Conservation (phyloP, 2,329 filamentous ascomycete species). For the Canariomyces notabilis region DNA sequence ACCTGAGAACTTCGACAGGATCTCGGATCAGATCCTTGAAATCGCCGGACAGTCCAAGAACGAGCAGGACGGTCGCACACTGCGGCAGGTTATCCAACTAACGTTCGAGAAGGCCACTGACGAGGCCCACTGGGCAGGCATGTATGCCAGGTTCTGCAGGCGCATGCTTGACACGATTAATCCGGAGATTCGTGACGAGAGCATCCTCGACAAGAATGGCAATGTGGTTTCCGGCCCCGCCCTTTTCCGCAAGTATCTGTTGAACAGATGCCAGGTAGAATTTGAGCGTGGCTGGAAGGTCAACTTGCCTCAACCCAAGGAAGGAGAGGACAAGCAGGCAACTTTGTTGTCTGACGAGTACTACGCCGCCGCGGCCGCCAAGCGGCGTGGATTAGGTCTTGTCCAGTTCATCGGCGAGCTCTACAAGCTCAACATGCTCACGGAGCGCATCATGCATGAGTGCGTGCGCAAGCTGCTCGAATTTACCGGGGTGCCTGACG, state of each 20-base stretch:
- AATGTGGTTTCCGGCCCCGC: slow-evolving; percentile 87
- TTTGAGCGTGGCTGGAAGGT: slow-evolving; percentile 97
- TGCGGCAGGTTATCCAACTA: slow-evolving; percentile 96
- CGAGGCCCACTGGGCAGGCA: slow-evolving; percentile 95
- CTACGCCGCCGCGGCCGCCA: slow-evolving; percentile 87
- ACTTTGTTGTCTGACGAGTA: slow-evolving; percentile 93
- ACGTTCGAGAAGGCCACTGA: slow-evolving; percentile 99
- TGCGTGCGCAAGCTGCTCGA: slow-evolving; percentile 97
- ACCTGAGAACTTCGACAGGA: slow-evolving; percentile 96
- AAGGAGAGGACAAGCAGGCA: slow-evolving; percentile 65
- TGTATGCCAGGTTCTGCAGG: slow-evolving; percentile 99
- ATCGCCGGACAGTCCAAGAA: slow-evolving; percentile 96
- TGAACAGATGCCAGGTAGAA: slow-evolving; percentile 97
- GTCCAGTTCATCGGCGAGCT: slow-evolving; percentile 99
- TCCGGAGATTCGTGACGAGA: slow-evolving; percentile 89
- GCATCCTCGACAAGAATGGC: slow-evolving; percentile 83
- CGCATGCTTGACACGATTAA: slow-evolving; percentile 96
- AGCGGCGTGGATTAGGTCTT: slow-evolving; percentile 92
- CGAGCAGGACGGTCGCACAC: slow-evolving; percentile 85
- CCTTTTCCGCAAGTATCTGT: slow-evolving; percentile 95
- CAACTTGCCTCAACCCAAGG: slow-evolving; percentile 70
- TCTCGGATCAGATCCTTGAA: slow-evolving; percentile 83
- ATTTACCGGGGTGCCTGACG: slow-evolving; percentile 87
- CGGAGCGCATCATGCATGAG: slow-evolving; percentile 98
- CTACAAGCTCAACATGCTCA: slow-evolving; percentile 98